A percentile compares a stretch with the other conserved stretches of the same genome.
phyloP scores from a whole-genome alignment of 2,329 filamentous ascomycete genomes.

The Colletotrichum sp. region DNA sequence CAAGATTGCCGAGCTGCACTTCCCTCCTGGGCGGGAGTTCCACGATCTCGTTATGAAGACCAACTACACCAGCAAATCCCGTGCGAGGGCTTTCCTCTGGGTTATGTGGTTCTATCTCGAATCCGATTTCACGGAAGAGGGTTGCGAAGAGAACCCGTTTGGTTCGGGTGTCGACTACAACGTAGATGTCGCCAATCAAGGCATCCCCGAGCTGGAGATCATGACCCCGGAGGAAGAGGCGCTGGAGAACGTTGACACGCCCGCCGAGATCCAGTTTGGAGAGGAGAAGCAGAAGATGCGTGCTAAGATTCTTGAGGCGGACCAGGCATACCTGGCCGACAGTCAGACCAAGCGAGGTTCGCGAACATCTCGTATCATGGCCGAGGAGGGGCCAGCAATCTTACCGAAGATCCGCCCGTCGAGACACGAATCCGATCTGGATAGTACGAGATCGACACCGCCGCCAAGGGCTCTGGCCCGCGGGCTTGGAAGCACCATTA shows the following conservation, averaged over 20 bases:
- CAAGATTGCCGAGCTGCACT: conserved; percentile 92
- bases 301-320: conserved; percentile 76
- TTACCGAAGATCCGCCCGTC: conserved; percentile 68
- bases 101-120: conserved; percentile 99
- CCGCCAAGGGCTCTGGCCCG: conserved; percentile 38
- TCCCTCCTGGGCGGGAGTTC: conserved; percentile 84
- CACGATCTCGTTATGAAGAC: conserved; percentile 96
- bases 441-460: conserved; percentile 49
- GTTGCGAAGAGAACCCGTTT: conserved; percentile 89
- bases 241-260: conserved; percentile 76
- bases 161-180: conserved; percentile 73
- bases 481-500: conserved; percentile 29
- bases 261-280: conserved; percentile 73
- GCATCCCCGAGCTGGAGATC: conserved; percentile 69
- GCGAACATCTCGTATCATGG: conserved; percentile 40
- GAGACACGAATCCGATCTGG: conserved; percentile 60
- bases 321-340: conserved; percentile 71
- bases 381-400: conserved; percentile 62
- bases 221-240: conserved; percentile 70
- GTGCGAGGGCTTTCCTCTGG: conserved; percentile 92
- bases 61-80: conserved; percentile 79
- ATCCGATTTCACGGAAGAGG: conserved; percentile 89
- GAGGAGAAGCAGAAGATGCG: conserved; percentile 76
- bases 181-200: conserved; percentile 69
- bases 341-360: conserved; percentile 63